A percentile compares a stretch with the other conserved stretches of the same genome.
phyloP scores from a whole-genome alignment of 2,329 filamentous ascomycete genomes.

The Trichoderma sp. region DNA sequence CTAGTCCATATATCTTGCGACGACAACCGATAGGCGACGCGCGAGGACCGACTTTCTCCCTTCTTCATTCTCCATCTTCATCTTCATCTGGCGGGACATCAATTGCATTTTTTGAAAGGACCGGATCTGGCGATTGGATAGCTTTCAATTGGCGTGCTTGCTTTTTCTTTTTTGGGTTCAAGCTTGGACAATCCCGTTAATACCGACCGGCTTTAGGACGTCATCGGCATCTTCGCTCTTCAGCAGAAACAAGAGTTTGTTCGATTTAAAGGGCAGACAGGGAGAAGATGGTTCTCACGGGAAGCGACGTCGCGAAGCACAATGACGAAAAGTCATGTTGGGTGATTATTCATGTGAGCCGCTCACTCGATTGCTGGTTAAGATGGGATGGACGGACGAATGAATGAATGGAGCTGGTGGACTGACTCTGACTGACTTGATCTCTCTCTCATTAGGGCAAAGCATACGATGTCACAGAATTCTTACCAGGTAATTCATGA shows the following conservation, averaged over 20 bases:
- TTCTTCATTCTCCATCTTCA: not conserved
- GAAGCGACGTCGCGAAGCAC: conserved; percentile 63
- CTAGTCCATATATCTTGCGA: not conserved
- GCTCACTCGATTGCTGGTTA: not conserved
- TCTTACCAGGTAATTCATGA: conserved; percentile 66
- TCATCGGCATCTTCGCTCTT: not conserved
- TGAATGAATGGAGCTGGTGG: not conserved
- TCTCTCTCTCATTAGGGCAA: conserved; percentile 53
- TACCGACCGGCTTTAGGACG: not conserved
- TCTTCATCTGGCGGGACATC: not conserved
- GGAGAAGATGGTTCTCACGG: conserved; percentile 45
- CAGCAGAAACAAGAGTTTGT: not conserved
- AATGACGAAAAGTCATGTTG: conserved; percentile 81
- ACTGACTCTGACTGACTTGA: not conserved
- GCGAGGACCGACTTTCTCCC: not conserved
- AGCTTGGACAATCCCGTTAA: not conserved
- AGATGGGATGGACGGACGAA: not conserved
- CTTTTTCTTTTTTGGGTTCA: not conserved
- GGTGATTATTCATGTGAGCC: conserved; percentile 76
- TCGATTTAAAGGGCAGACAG: not conserved
- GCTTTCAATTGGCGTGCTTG: not conserved
- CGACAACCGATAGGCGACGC: conserved; percentile 3
- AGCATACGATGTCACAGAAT: conserved; percentile 87
- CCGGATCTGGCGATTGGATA: not conserved
- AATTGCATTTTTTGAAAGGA: not conserved